phyloP scores from a whole-genome alignment of 2,329 filamentous ascomycete genomes.

The Colletotrichum eremochloae region DNA sequence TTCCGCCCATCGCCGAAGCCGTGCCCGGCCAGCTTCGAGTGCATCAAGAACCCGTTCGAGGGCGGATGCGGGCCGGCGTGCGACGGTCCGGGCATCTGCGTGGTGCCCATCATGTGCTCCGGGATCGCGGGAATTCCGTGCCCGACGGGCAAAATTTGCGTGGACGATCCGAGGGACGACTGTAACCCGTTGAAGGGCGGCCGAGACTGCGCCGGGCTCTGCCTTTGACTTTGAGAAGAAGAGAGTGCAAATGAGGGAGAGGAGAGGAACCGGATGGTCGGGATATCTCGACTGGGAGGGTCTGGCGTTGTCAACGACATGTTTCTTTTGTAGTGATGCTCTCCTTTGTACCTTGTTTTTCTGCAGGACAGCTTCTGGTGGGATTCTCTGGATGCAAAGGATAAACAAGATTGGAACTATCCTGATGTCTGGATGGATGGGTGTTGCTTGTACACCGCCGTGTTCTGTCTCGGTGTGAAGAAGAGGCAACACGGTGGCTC shows the following conservation, averaged over 20 bases:
- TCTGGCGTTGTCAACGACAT: neutral
- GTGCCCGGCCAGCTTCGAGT: slow-evolving; percentile 47
- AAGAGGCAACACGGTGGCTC: neutral
- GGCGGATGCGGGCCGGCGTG: slow-evolving; percentile 52
- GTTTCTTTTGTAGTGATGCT: neutral
- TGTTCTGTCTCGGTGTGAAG: neutral
- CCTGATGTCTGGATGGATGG: neutral
- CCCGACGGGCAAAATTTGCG: slow-evolving; percentile 46
- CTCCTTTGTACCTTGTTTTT: slow-evolving; percentile 3
- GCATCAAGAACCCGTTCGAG: slow-evolving; percentile 52
- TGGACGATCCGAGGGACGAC: slow-evolving; percentile 46
- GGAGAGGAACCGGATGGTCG: neutral
- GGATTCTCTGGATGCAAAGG: neutral
- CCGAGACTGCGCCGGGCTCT: slow-evolving; percentile 50
- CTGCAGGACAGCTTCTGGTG: neutral
- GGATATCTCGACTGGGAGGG: neutral
- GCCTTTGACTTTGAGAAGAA: slow-evolving; percentile 1
- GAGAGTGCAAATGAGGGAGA: no score
- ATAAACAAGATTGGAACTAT: neutral
- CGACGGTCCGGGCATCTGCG: slow-evolving; percentile 52
- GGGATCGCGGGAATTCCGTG: slow-evolving; percentile 48
- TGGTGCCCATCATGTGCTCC: slow-evolving; percentile 44
- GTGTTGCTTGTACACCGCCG: neutral
- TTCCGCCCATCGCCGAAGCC: slow-evolving; percentile 44
- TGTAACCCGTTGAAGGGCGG: slow-evolving; percentile 50